Evolutionary conservation across 2,329 filamentous ascomycete species (phyloP), one percentile per base, ranked within the genome.

Genomic region (Pseudocercospora macadamiae): DNA sequence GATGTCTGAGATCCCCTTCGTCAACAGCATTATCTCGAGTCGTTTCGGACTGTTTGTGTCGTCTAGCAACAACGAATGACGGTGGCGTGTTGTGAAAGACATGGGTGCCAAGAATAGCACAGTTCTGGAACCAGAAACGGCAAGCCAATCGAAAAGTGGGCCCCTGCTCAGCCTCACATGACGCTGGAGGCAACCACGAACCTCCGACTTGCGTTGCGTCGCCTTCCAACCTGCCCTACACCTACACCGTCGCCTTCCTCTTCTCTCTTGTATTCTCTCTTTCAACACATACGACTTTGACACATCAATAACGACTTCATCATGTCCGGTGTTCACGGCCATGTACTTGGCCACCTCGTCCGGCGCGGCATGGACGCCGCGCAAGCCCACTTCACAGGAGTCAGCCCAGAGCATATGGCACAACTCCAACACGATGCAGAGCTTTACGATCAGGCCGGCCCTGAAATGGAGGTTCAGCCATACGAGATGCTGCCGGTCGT

Each of bases 341-440:
- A 70, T 28, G 56, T 69, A 25, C 49, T 73, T 28, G 65, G 67
- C 39, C 73, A 75, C 51, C 56, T 75, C 51, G 70, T 66, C 55
- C 67, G 68, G 48, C 71, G 73, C 28, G 70, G 71, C 42, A 59
- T 71, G 18, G 62, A 68, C 49, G 66, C 65, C 44, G 68, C 67
- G n/a, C 68, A 71, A 47, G 47, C 63, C 4, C 66, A 69, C 59
- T 65, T 71, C 63, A 39, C 47, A 62, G 55, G 57, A 7, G 49
- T 54, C 16, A 57, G 45, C 44, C 34, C 61, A 10, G 64, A 66
- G 37, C 55, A 61, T 19, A 62, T 68, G 49, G 55, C 62, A 34
- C 54, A 64, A 36, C 60, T 71, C 16, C 66, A 70, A 57, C 59
- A 69, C 12, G 68, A 70, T 57, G 68, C 68, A 12, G 57, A 64